phyloP scores from a whole-genome alignment of 139 green algal species.

The Nannochloris sp. region DNA sequence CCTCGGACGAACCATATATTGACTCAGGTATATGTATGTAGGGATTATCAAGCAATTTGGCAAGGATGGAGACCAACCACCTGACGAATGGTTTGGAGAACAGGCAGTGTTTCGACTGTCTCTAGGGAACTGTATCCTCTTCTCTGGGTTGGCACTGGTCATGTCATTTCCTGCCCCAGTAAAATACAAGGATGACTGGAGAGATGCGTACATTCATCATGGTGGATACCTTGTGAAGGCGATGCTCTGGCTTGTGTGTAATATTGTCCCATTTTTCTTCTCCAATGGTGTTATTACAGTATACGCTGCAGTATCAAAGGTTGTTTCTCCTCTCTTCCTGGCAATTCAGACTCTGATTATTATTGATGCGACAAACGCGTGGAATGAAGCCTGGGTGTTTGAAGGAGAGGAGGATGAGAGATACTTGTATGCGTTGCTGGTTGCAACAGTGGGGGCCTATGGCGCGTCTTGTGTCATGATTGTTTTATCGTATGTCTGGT shows the following conservation, averaged over 20 bases:
- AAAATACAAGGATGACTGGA: conserved; percentile 67
- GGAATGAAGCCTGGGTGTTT: conserved; percentile 87
- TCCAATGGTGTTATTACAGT: conserved; percentile 58
- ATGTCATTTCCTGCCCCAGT: conserved; percentile 55
- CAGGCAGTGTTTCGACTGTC: conserved; percentile 92
- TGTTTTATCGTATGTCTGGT: conserved; percentile 77
- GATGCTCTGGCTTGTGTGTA: conserved; percentile 69
- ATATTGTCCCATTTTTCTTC: conserved; percentile 73
- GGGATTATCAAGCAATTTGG: conserved; percentile 47
- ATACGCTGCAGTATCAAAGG: conserved; percentile 70
- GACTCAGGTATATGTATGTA: conserved; percentile 10
- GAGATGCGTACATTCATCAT: conserved; percentile 76
- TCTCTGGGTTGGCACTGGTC: conserved; percentile 59
- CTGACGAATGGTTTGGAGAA: conserved; percentile 81
- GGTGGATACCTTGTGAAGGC: conserved; percentile 82
- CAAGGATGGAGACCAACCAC: conserved; percentile 3
- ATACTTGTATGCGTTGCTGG: conserved; percentile 78
- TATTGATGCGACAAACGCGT: conserved; percentile 82
- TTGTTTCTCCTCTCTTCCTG: conserved; percentile 85
- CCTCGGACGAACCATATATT: too few species aligned
- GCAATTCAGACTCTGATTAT: conserved; percentile 93
- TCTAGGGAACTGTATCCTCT: conserved; percentile 92
- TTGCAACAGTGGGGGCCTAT: conserved; percentile 59
- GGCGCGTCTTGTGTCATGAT: conserved; percentile 38
- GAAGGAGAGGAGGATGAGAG: conserved; percentile 64